A percentile compares a stretch with the other conserved stretches of the same genome.
These are phyloP conservation scores for Aspergillus versicolor DNA, from an alignment of 2,329 filamentous ascomycete species.

Conservation along the genomic window DNA sequence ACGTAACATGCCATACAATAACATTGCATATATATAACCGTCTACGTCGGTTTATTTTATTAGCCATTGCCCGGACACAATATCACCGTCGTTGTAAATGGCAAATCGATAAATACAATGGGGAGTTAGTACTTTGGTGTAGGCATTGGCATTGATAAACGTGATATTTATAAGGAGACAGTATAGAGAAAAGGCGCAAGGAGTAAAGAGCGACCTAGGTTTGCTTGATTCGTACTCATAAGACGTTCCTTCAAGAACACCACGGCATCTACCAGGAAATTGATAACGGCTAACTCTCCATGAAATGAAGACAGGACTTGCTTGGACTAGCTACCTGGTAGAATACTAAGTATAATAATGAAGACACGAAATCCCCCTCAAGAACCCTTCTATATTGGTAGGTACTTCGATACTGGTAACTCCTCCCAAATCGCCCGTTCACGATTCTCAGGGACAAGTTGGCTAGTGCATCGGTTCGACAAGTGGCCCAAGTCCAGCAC, in stretches of 20 bases:
- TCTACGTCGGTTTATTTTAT: background rate
- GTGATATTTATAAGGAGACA: background rate
- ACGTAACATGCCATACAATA: constrained; percentile 28
- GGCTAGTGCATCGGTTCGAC: constrained; percentile 29
- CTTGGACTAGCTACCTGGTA: constrained; percentile 6
- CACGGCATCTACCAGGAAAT: background rate
- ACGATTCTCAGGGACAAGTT: constrained; percentile 22
- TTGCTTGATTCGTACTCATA: background rate
- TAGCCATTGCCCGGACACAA: too few species aligned
- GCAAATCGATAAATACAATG: too few species aligned
- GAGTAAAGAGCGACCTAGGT: background rate
- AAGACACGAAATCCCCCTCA: constrained; percentile 10
- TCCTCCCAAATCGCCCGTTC: constrained; percentile 20
- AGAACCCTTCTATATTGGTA: constrained; percentile 10
- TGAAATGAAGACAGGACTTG: constrained; percentile 2
- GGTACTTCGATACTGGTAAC: constrained; percentile 13
- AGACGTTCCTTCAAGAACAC: background rate
- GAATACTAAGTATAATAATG: constrained; percentile 4
- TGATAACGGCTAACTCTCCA: background rate
- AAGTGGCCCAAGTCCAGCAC: constrained; percentile 32
- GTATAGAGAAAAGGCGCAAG: background rate
- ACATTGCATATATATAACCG: constrained; percentile 14
- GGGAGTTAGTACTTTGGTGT: too few species aligned
- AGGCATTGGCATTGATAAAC: too few species aligned
- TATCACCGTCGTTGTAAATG: too few species aligned